These are phyloP conservation scores for Collybia sordida DNA, from an alignment of 768 basidiomycete genomes.

Conservation along the genomic window DNA sequence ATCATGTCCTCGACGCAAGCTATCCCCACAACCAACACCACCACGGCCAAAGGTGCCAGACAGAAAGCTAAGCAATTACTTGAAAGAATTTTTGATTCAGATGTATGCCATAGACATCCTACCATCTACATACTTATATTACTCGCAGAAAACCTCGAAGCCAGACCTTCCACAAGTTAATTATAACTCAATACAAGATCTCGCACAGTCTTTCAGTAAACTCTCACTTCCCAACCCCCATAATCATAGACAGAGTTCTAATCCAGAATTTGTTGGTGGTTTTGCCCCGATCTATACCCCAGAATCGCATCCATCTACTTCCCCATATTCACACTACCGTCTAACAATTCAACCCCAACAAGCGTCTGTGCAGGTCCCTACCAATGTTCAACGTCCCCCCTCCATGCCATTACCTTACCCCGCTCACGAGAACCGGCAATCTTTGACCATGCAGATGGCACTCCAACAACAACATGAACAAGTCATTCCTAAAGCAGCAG, in stretches of 20 bases:
- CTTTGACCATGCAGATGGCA: constrained; percentile 41
- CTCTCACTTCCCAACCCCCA: constrained; percentile 19
- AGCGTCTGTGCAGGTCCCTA: constrained; percentile 38
- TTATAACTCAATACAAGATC: constrained; percentile 4
- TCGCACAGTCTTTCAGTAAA: constrained; percentile 24
- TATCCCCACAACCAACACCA: no score
- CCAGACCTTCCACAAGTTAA: constrained; percentile 18
- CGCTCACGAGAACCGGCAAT: constrained; percentile 14
- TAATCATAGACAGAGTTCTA: neutral
- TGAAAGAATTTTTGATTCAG: constrained; percentile 18
- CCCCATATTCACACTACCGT: neutral
- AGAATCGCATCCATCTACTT: constrained; percentile 1
- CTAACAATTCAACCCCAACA: constrained; percentile 2
- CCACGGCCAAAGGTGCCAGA: neutral
- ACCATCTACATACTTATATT: neutral
- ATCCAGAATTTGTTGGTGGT: constrained; percentile 46
- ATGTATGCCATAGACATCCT: constrained; percentile 3
- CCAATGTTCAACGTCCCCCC: constrained; percentile 14
- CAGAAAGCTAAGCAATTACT: constrained; percentile 16
- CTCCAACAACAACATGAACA: constrained; percentile 21
- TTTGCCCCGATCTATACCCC: constrained; percentile 33
- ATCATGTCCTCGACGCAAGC: no score
- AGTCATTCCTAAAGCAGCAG: neutral
- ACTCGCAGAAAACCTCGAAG: constrained; percentile 2
- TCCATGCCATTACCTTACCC: constrained; percentile 39